Conservation (phyloP, 2,329 filamentous ascomycete genomes). For the Colletotrichum costaricense region DNA sequence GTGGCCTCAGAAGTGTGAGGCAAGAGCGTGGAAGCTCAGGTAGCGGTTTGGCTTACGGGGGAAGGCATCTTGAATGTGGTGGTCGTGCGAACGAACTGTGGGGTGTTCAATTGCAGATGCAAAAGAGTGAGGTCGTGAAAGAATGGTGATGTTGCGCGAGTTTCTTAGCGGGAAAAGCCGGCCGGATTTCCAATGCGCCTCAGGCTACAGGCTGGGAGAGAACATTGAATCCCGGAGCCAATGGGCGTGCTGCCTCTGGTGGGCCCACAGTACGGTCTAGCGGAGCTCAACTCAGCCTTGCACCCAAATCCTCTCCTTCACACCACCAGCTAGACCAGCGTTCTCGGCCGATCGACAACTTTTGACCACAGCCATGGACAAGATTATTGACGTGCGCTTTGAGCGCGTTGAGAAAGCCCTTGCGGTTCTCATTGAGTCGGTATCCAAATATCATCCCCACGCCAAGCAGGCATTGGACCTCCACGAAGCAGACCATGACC, state of each 20-base stretch:
- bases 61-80: conserved; percentile 53
- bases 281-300: conserved; percentile 32
- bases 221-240: conserved; percentile 21
- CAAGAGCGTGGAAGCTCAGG: no score
- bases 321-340: not conserved
- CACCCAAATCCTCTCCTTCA: not conserved
- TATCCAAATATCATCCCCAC: conserved; percentile 85
- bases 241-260: not conserved
- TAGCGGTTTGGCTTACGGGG: conserved; percentile 46
- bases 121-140: conserved; percentile 29
- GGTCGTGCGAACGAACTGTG: conserved; percentile 43
- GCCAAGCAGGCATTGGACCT: conserved; percentile 75
- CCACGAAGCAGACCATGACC: conserved; percentile 74
- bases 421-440: conserved; percentile 78
- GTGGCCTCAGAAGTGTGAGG: not conserved
- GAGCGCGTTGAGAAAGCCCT: conserved; percentile 76
- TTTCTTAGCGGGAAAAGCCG: conserved; percentile 37
- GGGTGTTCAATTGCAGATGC: conserved; percentile 50
- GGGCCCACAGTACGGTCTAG: not conserved
- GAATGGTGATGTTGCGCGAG: conserved; percentile 36
- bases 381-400: conserved; percentile 70
- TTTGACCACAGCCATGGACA: conserved; percentile 63
- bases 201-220: conserved; percentile 31
- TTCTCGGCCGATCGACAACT: not conserved
- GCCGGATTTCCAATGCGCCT: conserved; percentile 36